phyloP scores from a whole-genome alignment of 768 basidiomycete species.

The Hortiboletus flavorubellus region DNA sequence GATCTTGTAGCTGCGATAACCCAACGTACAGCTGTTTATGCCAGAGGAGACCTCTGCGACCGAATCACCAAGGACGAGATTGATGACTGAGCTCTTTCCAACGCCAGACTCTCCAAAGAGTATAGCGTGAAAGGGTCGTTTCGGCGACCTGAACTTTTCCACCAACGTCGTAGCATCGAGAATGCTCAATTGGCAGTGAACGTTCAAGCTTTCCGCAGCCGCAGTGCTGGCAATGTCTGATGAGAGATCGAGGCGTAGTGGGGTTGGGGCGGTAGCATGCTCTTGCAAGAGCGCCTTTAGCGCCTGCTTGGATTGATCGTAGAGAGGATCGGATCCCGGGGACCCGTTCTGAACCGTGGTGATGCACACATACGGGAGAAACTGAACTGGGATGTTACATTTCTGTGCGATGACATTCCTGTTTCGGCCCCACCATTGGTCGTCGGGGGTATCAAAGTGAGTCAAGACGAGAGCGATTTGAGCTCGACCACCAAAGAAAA shows the following conservation, averaged over 20 bases:
- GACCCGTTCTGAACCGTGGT: slow-evolving; percentile 12
- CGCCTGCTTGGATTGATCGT: slow-evolving; percentile 14
- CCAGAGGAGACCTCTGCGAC: slow-evolving; percentile 25
- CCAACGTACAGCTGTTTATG: slow-evolving; percentile 34
- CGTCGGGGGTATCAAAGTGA: slow-evolving; percentile 33
- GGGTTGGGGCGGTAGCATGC: slow-evolving; percentile 4
- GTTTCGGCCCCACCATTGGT: slow-evolving; percentile 40
- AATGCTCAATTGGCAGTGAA: slow-evolving; percentile 9
- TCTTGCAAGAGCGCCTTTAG: slow-evolving; percentile 9
- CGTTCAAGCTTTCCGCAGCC: slow-evolving; percentile 4
- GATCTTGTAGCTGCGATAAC: slow-evolving; percentile 21
- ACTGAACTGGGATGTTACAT: slow-evolving; percentile 11
- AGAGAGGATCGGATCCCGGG: not conserved
- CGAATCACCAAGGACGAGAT: slow-evolving; percentile 32
- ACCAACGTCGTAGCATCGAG: slow-evolving; percentile 11
- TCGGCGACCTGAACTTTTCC: slow-evolving; percentile 9
- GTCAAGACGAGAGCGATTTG: slow-evolving; percentile 39
- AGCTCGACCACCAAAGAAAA: slow-evolving; percentile 37
- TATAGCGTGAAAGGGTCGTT: slow-evolving; percentile 28
- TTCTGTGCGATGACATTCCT: slow-evolving; percentile 15
- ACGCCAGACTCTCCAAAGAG: slow-evolving; percentile 40
- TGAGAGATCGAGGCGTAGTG: slow-evolving; percentile 17
- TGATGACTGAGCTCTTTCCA: slow-evolving; percentile 42
- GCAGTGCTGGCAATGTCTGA: not conserved
- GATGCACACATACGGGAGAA: slow-evolving; percentile 16